These are phyloP conservation scores for Scedosporium apiospermum DNA, from an alignment of 2,329 filamentous ascomycete genomes.

Conservation along the genomic window DNA sequence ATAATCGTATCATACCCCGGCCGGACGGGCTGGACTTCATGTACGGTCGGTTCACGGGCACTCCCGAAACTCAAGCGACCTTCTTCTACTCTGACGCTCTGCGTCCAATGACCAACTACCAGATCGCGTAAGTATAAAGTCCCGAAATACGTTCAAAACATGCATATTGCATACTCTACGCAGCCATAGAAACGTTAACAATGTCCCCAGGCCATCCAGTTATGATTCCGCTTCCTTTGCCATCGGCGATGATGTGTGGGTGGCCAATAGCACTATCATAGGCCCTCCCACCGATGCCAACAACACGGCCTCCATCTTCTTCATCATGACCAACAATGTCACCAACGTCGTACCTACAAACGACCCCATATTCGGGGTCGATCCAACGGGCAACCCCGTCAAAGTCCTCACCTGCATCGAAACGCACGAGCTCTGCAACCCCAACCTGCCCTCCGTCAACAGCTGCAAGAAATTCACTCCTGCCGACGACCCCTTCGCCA, in stretches of 20 bases:
- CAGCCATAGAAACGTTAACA: neutral
- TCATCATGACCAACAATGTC: conserved; percentile 4
- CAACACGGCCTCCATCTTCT: conserved; percentile 8
- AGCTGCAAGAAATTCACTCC: conserved; percentile 2
- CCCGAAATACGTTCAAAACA: neutral
- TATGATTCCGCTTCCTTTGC: conserved; percentile 5
- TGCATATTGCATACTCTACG: neutral
- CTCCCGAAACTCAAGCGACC: conserved; percentile 1
- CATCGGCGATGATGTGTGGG: neutral
- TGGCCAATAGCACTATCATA: conserved; percentile 1
- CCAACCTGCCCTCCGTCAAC: neutral
- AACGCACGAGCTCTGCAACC: conserved; percentile 7
- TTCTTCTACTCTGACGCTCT: neutral
- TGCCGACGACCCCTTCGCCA: neutral
- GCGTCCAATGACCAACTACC: neutral
- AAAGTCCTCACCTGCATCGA: conserved; percentile 5
- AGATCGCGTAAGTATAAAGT: neutral
- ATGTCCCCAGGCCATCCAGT: neutral
- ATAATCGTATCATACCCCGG: neutral
- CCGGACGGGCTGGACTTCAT: conserved; percentile 2
- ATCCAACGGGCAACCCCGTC: neutral
- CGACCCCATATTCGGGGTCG: neutral
- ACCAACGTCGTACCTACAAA: conserved; percentile 1
- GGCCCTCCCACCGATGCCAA: conserved; percentile 1
- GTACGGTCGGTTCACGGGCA: conserved; percentile 4